These are phyloP conservation scores for Myotisia sp. DNA, from an alignment of 2,329 filamentous ascomycete species.

Conservation along the genomic window DNA sequence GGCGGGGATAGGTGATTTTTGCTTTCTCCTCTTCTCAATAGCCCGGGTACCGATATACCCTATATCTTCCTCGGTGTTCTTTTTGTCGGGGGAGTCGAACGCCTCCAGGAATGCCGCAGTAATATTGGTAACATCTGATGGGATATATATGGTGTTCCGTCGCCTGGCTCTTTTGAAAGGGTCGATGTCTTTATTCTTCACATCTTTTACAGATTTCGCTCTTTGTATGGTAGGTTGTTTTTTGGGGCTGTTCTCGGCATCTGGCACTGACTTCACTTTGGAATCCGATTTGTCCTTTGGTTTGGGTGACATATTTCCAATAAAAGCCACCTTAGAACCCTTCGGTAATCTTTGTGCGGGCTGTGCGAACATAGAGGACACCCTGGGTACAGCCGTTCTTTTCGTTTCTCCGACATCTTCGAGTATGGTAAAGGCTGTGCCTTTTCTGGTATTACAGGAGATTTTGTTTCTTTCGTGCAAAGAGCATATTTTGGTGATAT, in stretches of 20 bases:
- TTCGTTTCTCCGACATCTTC: slow-evolving; percentile 17
- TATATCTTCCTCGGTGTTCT: slow-evolving; percentile 14
- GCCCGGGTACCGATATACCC: slow-evolving; percentile 24
- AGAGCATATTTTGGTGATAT: slow-evolving; percentile 28
- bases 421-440: slow-evolving; percentile 25
- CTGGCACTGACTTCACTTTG: neutral
- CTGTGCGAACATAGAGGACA: slow-evolving; percentile 26
- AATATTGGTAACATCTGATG: slow-evolving; percentile 28
- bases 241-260: neutral
- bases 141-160: slow-evolving; percentile 29
- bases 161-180: slow-evolving; percentile 21
- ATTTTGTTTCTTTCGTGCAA: slow-evolving; percentile 18
- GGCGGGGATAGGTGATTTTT: slow-evolving; percentile 12
- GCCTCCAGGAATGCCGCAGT: slow-evolving; percentile 32
- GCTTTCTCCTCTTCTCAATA: slow-evolving; percentile 19
- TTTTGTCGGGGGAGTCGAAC: slow-evolving; percentile 28
- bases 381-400: slow-evolving; percentile 14
- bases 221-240: slow-evolving; percentile 7
- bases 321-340: slow-evolving; percentile 20
- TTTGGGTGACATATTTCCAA: slow-evolving; percentile 12
- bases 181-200: slow-evolving; percentile 9
- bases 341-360: slow-evolving; percentile 27
- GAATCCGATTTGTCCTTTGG: slow-evolving; percentile 8
- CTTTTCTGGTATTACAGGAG: slow-evolving; percentile 18
- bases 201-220: slow-evolving; percentile 12